These are phyloP conservation scores for Ulvella scutata DNA, from an alignment of 139 green algal genomes.

Conservation along the genomic window DNA sequence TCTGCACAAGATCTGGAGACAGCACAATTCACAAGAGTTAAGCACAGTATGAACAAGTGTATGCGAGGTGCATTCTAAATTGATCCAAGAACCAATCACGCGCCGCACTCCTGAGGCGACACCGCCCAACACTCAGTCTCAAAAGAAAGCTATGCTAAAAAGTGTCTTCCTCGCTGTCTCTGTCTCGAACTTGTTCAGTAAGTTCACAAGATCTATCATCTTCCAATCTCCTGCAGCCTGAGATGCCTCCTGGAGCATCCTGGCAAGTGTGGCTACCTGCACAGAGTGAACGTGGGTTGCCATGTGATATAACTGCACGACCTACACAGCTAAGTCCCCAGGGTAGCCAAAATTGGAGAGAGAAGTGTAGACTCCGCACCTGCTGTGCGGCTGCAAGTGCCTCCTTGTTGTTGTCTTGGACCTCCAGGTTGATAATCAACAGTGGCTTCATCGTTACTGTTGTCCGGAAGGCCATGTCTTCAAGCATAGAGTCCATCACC, in stretches of 20 bases:
- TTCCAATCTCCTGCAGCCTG: not conserved
- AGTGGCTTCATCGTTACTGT: conserved; percentile 24
- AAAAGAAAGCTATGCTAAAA: not conserved
- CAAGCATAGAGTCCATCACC: conserved; percentile 33
- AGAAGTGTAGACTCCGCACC: conserved; percentile 2
- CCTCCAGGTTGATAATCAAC: conserved; percentile 79
- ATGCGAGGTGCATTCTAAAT: too few species aligned
- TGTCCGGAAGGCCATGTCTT: conserved; percentile 34
- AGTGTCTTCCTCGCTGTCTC: conserved; percentile 21
- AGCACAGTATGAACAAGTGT: too few species aligned
- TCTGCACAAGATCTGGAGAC: too few species aligned
- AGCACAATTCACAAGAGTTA: too few species aligned
- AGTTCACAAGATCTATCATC: not conserved
- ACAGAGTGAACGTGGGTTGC: conserved; percentile 14
- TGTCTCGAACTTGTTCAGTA: conserved; percentile 37
- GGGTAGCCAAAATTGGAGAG: too few species aligned
- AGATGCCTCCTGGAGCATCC: not conserved
- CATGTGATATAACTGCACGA: conserved; percentile 56
- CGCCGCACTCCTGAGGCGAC: too few species aligned
- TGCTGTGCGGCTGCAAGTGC: conserved; percentile 53
- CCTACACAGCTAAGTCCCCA: too few species aligned
- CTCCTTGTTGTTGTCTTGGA: conserved; percentile 71
- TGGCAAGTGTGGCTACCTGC: not conserved
- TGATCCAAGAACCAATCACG: too few species aligned
- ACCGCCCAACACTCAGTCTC: not conserved